A percentile compares a stretch with the other conserved stretches of the same genome.
These are phyloP conservation scores for Paracoccidioides brasiliensis DNA, from an alignment of 2,329 filamentous ascomycete species.

Conservation along the genomic window DNA sequence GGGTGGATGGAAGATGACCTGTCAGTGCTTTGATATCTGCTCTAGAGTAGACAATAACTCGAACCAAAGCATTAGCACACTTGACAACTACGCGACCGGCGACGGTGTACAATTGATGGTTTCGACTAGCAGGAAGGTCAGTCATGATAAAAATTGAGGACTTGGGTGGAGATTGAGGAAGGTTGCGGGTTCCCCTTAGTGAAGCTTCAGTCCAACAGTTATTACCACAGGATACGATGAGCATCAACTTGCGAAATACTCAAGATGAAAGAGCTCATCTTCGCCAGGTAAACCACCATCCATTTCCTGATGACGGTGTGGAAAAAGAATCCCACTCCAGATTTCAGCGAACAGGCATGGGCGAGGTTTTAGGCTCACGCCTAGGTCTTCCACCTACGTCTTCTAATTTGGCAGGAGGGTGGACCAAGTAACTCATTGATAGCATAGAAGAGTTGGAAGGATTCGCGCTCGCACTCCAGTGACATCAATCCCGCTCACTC, in stretches of 20 bases:
- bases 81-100: conserved; percentile 25
- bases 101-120: conserved; percentile 28
- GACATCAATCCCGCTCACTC: no score
- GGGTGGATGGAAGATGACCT: conserved; percentile 26
- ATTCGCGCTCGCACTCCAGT: no score
- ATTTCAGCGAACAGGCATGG: background rate
- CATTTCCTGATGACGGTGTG: background rate
- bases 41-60: conserved; percentile 18
- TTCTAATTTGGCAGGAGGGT: no score
- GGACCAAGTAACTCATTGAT: no score
- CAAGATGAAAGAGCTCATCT: background rate
- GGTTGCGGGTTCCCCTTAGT: conserved; percentile 18
- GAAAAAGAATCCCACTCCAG: background rate
- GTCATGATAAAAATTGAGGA: conserved; percentile 23
- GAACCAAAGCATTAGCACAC: conserved; percentile 20
- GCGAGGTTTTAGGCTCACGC: background rate
- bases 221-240: background rate
- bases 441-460: no score
- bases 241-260: background rate
- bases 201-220: background rate
- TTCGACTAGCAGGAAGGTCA: conserved; percentile 22
- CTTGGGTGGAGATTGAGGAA: conserved; percentile 23
- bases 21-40: conserved; percentile 24
- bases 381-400: background rate
- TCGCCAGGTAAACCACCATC: background rate